Conservation (phyloP, 345 rosid species). For the Brassica cretica region DNA sequence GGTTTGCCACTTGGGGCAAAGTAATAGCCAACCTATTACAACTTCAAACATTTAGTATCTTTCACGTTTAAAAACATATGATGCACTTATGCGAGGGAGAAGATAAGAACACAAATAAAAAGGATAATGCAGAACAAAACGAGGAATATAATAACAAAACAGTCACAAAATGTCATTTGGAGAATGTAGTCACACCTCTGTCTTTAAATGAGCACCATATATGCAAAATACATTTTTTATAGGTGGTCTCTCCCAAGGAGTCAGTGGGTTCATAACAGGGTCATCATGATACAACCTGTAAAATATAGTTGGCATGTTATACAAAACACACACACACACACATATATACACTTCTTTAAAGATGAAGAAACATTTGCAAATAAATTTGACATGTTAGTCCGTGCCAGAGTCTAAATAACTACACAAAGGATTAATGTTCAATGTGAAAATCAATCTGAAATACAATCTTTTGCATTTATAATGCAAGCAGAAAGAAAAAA, state of each 20-base stretch:
- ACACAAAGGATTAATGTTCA: neutral
- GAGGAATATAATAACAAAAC: constrained; percentile 17
- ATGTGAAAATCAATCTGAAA: constrained; percentile 5
- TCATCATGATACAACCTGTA: constrained; percentile 85
- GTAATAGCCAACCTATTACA: constrained; percentile 84
- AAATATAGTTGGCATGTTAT: constrained; percentile 19
- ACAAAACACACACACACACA: neutral
- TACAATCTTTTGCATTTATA: constrained; percentile 6
- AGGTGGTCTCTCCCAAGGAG: constrained; percentile 99
- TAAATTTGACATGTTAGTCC: neutral
- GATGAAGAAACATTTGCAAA: neutral
- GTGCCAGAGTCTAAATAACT: constrained; percentile 3
- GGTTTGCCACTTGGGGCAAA: constrained; percentile 98
- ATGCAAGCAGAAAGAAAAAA: neutral
- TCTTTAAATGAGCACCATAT: constrained; percentile 82
- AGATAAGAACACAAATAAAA: neutral
- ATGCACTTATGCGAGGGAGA: neutral
- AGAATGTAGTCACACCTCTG: constrained; percentile 66
- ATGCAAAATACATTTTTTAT: constrained; percentile 92
- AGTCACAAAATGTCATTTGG: constrained; percentile 2
- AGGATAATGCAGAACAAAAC: neutral
- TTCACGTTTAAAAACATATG: constrained; percentile 11
- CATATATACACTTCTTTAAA: neutral
- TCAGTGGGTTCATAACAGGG: constrained; percentile 89
- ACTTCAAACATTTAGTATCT: constrained; percentile 35